Evolutionary conservation across 2,329 filamentous ascomycete genomes (phyloP).

Genomic region (Pseudopyricularia cyperi): DNA sequence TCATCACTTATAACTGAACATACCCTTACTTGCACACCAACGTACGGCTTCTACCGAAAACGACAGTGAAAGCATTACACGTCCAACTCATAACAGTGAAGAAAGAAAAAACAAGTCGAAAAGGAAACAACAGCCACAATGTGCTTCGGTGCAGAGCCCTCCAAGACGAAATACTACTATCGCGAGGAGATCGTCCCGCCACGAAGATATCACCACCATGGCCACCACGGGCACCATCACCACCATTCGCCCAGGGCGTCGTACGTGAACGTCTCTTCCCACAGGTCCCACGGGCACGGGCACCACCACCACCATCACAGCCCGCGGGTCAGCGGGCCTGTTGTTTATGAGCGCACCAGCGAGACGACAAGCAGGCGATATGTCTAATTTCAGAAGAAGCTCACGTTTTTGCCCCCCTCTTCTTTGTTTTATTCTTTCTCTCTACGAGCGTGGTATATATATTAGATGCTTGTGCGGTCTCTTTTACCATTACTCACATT

Average conservation of each 20-base stretch:
- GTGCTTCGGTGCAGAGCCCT: constrained; percentile 32
- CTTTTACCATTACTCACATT: no score
- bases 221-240: constrained; percentile 20
- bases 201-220: constrained; percentile 12
- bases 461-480: no score
- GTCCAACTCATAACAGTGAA: no score
- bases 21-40: no score
- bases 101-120: not conserved
- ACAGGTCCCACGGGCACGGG: constrained; percentile 15
- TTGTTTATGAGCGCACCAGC: constrained; percentile 27
- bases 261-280: constrained; percentile 21
- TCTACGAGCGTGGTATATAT: no score
- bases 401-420: not conserved
- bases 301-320: constrained; percentile 16
- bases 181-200: constrained; percentile 38
- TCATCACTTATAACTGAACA: no score
- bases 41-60: no score
- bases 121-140: constrained; percentile 19
- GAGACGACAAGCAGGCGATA: constrained; percentile 23
- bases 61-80: no score
- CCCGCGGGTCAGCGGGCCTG: constrained; percentile 20
- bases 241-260: constrained; percentile 8
- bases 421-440: no score
- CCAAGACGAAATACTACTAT: constrained; percentile 38
- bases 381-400: constrained; percentile 1